phyloP scores from a whole-genome alignment of 257 asterid genomes.

The Penstemon eatonii region DNA sequence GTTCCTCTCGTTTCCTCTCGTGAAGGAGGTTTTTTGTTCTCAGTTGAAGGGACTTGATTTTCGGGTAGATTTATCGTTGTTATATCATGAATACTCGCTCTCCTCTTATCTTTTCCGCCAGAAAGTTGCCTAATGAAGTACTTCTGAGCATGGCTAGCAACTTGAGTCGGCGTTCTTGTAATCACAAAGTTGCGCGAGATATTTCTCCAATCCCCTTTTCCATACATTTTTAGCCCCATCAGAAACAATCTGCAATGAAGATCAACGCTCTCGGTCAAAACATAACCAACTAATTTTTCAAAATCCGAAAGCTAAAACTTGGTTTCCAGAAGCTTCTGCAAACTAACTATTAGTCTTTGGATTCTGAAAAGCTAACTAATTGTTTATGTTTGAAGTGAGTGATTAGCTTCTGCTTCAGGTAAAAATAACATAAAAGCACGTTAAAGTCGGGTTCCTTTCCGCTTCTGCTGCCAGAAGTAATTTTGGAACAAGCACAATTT shows the following conservation, averaged over 20 bases:
- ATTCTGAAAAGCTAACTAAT: too few relatives aligned
- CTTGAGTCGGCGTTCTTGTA: slow-evolving; percentile 95
- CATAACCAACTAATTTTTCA: too few relatives aligned
- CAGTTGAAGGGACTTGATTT: slow-evolving; percentile 52
- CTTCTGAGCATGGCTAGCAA: slow-evolving; percentile 98
- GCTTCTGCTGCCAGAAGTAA: too few relatives aligned
- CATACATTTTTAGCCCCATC: slow-evolving; percentile 92
- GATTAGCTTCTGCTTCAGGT: too few relatives aligned
- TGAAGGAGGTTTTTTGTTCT: slow-evolving; percentile 42
- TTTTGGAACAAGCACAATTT: neutral
- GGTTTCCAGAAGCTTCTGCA: too few relatives aligned
- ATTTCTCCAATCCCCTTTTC: slow-evolving; percentile 98
- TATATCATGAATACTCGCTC: slow-evolving; percentile 96
- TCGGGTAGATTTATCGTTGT: slow-evolving; percentile 74
- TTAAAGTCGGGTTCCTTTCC: too few relatives aligned
- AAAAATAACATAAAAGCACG: too few relatives aligned
- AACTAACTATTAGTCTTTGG: too few relatives aligned
- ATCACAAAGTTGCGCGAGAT: slow-evolving; percentile 82
- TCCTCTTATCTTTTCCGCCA: slow-evolving; percentile 84
- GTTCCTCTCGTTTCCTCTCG: slow-evolving; percentile 21
- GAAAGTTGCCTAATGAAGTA: slow-evolving; percentile 89
- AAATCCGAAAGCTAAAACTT: too few relatives aligned
- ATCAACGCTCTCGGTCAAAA: neutral
- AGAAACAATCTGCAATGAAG: slow-evolving; percentile 61
- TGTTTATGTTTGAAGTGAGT: too few relatives aligned